Evolutionary conservation across 2,329 filamentous ascomycete species (phyloP), one percentile per base, ranked within the genome.

Genomic region (Xylariaceae sp.): DNA sequence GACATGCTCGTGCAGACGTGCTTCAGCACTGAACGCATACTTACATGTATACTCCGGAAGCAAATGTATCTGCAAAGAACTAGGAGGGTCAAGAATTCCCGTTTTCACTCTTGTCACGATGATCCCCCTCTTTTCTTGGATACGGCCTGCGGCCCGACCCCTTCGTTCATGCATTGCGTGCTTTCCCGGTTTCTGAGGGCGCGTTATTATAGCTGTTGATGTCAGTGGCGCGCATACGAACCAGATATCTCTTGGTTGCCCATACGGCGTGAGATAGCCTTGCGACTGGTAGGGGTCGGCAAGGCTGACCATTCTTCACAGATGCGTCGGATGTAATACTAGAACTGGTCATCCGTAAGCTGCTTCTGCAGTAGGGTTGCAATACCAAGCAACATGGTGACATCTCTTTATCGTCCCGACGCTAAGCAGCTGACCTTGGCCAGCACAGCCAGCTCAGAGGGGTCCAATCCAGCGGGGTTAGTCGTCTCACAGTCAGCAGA

Each of bases 111-210:
- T 13, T 42, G n/a, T 27, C 20, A 32, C 7, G 45, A 46, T 53
- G 36, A 63, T 56, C 50, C 48, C 54, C 54, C 58, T 49, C 33
- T 50, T 41, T 30, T 46, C 62, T 64, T 58, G 59, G 61, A 58
- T 60, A 55, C 48, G 50, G 48, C 45, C 50, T 36, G 46, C 60
- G 63, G 61, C 42, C 60, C 58, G 57, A 13, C 33, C 51, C 51
- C 43, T 57, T 48, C 40, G 20, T 48, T 3, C 30, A 37, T 37
- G 43, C 27, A 54, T 53, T 47, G 44, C 55, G 27, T 57, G 46
- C 46, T 37, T 47, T 39, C 33, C 15, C 15, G 45, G 42, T 18
- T 39, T 32, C 43, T 29, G 41, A 55, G 49, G 40, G 29, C 36
- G 55, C 10, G 46, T 18, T 13, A 16, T 39, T 45, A 36, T 26